Percentiles rank a stretch among this genome's conserved stretches.
Evolutionary conservation across 495 filamentous ascomycete genomes (phyloP).

Genomic region (Daldinia bambusicola): DNA sequence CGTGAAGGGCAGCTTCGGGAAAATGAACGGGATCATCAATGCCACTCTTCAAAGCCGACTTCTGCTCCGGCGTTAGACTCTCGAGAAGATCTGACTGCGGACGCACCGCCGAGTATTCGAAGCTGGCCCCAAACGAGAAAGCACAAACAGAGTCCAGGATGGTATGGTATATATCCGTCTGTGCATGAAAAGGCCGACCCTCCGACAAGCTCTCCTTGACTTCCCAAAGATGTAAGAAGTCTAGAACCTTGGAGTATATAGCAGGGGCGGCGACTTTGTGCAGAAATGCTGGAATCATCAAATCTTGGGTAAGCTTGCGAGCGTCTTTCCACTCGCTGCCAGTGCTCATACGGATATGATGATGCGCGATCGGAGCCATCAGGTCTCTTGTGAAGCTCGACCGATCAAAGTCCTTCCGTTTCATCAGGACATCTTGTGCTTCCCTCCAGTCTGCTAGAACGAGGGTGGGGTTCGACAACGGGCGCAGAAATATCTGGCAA

Average conservation of each 20-base stretch:
- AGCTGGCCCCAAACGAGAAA: slow-evolving; percentile 9
- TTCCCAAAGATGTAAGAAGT: slow-evolving; percentile 1
- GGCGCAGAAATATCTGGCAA: slow-evolving; percentile 51
- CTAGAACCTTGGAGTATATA: slow-evolving; percentile 1
- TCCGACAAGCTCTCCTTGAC: background rate
- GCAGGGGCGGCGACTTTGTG: background rate
- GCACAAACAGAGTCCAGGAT: slow-evolving; percentile 2
- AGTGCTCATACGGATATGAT: slow-evolving; percentile 4
- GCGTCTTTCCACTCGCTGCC: slow-evolving; percentile 9
- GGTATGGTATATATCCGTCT: slow-evolving; percentile 2
- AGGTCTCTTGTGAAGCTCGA: slow-evolving; percentile 1
- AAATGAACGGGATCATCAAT: slow-evolving; percentile 4
- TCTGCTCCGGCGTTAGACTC: background rate
- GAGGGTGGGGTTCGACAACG: slow-evolving; percentile 47
- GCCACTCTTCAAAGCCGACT: background rate
- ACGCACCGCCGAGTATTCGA: background rate
- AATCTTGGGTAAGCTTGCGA: slow-evolving; percentile 7
- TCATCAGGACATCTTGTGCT: slow-evolving; percentile 48
- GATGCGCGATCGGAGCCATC: slow-evolving; percentile 4
- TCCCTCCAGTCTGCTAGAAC: slow-evolving; percentile 51
- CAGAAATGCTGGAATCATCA: slow-evolving; percentile 5
- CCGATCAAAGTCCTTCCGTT: slow-evolving; percentile 52
- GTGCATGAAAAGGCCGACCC: background rate
- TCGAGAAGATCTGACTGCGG: slow-evolving; percentile 12
- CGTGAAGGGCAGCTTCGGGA: slow-evolving; percentile 6